Conservation (phyloP, 306 rosid species). For the Malus asiatica region DNA sequence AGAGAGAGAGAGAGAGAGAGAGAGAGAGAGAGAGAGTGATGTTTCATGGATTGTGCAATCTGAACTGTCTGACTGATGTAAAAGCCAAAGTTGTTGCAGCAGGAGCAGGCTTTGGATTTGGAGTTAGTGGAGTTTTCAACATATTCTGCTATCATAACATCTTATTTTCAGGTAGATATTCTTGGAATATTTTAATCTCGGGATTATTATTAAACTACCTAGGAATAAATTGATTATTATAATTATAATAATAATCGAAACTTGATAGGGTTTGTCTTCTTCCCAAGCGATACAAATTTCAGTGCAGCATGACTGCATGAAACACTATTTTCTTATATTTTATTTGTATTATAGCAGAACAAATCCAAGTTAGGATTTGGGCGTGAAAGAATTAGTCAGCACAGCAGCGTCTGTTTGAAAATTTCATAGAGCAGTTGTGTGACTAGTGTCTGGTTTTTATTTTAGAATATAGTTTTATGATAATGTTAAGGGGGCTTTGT, state of each 20-base stretch:
- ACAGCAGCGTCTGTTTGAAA: conserved; percentile 18
- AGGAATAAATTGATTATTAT: conserved; percentile 20
- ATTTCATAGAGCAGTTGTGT: neutral
- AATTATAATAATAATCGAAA: neutral
- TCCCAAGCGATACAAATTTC: conserved; percentile 38
- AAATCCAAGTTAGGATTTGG: conserved; percentile 70
- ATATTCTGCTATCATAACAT: conserved; percentile 31
- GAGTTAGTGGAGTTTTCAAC: conserved; percentile 41
- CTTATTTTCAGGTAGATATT: conserved; percentile 44
- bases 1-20: conserved; percentile 22
- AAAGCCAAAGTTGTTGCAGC: conserved; percentile 28
- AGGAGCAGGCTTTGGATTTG: conserved; percentile 17
- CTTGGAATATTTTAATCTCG: conserved; percentile 14
- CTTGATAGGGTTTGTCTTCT: conserved; percentile 1
- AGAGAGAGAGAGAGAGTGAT: conserved; percentile 33
- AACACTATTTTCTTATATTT: conserved; percentile 39
- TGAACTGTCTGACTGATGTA: conserved; percentile 44
- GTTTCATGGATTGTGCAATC: conserved; percentile 56
- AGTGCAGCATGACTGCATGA: conserved; percentile 37
- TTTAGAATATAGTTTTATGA: neutral
- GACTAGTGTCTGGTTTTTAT: neutral
- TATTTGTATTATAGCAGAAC: conserved; percentile 26
- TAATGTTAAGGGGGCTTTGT: no score
- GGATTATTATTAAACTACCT: conserved; percentile 13
- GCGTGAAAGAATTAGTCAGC: conserved; percentile 55